These are phyloP conservation scores for Alternaria ventricosa DNA, from an alignment of 2,329 filamentous ascomycete species.

Conservation along the genomic window DNA sequence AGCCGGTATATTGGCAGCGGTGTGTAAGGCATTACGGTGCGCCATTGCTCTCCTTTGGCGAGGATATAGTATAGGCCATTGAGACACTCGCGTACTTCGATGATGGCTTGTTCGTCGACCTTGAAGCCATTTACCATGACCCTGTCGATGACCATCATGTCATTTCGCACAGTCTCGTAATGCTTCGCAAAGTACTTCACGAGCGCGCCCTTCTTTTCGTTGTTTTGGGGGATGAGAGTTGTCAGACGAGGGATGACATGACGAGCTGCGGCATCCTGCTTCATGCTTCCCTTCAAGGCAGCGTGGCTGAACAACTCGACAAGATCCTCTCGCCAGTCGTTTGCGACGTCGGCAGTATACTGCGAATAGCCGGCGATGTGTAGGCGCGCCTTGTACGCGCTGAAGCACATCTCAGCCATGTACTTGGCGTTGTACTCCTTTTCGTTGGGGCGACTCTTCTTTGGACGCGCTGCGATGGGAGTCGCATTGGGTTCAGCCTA, in stretches of 20 bases:
- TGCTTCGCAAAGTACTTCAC: not conserved
- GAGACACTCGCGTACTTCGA: not conserved
- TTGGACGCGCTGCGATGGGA: not conserved
- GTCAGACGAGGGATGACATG: conserved; percentile 10
- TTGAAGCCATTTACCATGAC: not conserved
- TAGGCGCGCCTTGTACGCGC: not conserved
- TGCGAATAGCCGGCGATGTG: not conserved
- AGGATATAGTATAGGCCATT: not conserved
- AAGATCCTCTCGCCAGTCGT: conserved; percentile 5
- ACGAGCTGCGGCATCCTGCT: not conserved
- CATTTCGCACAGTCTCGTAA: not conserved
- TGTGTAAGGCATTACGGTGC: conserved; percentile 7
- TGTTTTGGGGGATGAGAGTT: not conserved
- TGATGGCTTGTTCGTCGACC: not conserved
- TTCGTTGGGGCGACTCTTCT: not conserved
- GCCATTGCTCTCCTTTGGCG: not conserved
- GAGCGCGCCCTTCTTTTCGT: not conserved
- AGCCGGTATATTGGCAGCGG: conserved; percentile 3
- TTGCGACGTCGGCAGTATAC: not conserved
- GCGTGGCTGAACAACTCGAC: conserved; percentile 2
- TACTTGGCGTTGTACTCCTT: conserved; percentile 9
- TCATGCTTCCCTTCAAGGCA: not conserved
- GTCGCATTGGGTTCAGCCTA: not conserved
- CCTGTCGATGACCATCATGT: not conserved
- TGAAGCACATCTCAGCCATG: conserved; percentile 10